These are phyloP conservation scores for Phytophthora fragariae DNA, from an alignment of 352 stramenopile species.

Conservation along the genomic window DNA sequence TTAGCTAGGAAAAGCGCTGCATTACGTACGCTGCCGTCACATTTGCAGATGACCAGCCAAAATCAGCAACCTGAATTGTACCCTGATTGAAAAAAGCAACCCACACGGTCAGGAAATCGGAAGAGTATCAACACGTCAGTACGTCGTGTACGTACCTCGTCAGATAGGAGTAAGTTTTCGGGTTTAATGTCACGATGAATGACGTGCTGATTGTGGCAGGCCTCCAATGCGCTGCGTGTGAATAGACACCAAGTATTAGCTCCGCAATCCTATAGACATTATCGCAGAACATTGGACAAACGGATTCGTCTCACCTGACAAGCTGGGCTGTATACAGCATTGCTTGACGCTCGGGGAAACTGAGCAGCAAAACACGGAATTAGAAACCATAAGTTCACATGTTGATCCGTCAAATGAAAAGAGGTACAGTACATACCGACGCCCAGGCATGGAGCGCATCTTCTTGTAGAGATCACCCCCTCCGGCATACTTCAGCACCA, in stretches of 20 bases:
- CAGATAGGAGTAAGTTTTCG: conserved; percentile 93
- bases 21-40: conserved; percentile 73
- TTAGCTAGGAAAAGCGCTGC: neutral
- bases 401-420: neutral
- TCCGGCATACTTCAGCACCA: conserved; percentile 89
- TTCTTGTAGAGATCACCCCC: conserved; percentile 90
- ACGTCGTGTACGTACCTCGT: conserved; percentile 46
- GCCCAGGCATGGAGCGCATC: conserved; percentile 56
- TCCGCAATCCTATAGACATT: neutral
- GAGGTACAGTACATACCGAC: conserved; percentile 39
- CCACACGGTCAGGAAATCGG: neutral
- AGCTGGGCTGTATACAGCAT: conserved; percentile 79
- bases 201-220: conserved; percentile 83
- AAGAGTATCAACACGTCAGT: neutral
- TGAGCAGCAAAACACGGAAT: conserved; percentile 9
- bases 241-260: conserved; percentile 2
- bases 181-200: conserved; percentile 97
- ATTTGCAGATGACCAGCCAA: conserved; percentile 97
- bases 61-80: conserved; percentile 99
- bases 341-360: conserved; percentile 70
- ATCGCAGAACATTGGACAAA: neutral
- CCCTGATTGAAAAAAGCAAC: conserved; percentile 42
- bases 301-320: conserved; percentile 48
- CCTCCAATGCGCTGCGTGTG: conserved; percentile 53
- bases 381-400: too few relatives aligned